These are phyloP conservation scores for Bipolaris gigantea DNA, from an alignment of 2,329 filamentous ascomycete genomes.

Conservation along the genomic window DNA sequence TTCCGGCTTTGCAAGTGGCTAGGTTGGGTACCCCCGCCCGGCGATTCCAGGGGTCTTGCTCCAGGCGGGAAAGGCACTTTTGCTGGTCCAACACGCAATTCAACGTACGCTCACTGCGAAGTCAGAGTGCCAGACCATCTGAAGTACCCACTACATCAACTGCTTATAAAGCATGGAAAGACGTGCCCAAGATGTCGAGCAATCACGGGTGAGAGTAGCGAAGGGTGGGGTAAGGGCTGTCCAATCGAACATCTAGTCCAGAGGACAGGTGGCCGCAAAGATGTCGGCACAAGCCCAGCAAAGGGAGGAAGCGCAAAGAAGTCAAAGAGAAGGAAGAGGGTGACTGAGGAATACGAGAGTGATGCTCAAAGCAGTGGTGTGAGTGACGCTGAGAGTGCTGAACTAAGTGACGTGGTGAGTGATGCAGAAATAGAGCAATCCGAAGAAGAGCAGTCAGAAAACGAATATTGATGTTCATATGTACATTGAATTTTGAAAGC, in stretches of 20 bases:
- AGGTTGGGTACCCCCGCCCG: constrained; percentile 59
- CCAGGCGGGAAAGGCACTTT: constrained; percentile 47
- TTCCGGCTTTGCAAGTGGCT: constrained; percentile 65
- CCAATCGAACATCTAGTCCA: constrained; percentile 65
- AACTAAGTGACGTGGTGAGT: constrained; percentile 32
- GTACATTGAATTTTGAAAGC: neutral
- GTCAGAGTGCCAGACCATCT: constrained; percentile 62
- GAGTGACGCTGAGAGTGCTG: constrained; percentile 17
- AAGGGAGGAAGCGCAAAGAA: constrained; percentile 24
- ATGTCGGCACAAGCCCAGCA: constrained; percentile 18
- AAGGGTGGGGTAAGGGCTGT: constrained; percentile 66
- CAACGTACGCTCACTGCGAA: constrained; percentile 63
- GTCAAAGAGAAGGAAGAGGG: constrained; percentile 15
- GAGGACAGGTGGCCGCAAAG: constrained; percentile 59
- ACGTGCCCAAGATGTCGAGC: constrained; percentile 63
- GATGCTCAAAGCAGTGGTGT: constrained; percentile 26
- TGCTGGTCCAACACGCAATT: constrained; percentile 52
- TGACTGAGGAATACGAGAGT: constrained; percentile 27
- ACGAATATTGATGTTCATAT: neutral
- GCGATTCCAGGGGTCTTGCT: constrained; percentile 36
- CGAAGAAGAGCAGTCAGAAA: constrained; percentile 2
- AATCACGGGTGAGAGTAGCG: constrained; percentile 61
- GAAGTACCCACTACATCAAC: constrained; percentile 65
- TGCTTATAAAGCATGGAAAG: constrained; percentile 66
- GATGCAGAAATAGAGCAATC: constrained; percentile 28